phyloP scores from a whole-genome alignment of 129 eudicot species.

The Logfia minima region DNA sequence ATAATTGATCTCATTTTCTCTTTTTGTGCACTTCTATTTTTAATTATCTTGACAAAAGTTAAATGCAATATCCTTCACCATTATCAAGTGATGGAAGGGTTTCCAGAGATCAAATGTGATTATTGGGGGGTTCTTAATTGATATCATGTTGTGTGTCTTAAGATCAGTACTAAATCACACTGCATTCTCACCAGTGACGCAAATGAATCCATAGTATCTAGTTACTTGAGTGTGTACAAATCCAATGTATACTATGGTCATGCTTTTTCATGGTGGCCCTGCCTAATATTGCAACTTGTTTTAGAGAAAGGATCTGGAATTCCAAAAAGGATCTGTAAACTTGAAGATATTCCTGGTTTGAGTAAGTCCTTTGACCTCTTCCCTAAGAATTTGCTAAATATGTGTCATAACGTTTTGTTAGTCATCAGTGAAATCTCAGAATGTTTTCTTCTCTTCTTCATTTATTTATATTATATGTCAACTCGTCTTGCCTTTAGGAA shows the following conservation, averaged over 20 bases:
- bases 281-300: conserved; percentile 14
- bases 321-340: conserved; percentile 70
- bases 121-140: not conserved
- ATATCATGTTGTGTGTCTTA: not conserved
- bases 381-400: not conserved
- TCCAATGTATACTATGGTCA: not conserved
- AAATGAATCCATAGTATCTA: not conserved
- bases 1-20: not conserved
- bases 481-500: not conserved
- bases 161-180: not conserved
- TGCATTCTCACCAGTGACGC: not conserved
- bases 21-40: not conserved
- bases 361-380: conserved; percentile 51
- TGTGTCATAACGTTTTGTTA: not conserved
- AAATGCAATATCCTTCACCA: not conserved
- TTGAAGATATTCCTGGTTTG: conserved; percentile 90
- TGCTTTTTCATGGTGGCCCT: not conserved
- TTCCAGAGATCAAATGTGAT: not conserved
- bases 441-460: not conserved
- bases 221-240: not conserved
- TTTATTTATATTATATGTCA: conserved; percentile 5
- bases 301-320: conserved; percentile 82
- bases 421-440: not conserved
- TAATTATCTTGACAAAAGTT: not conserved
- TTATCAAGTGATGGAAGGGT: not conserved